Conservation (phyloP, 495 filamentous ascomycete species). For the Peziza echinospora region DNA sequence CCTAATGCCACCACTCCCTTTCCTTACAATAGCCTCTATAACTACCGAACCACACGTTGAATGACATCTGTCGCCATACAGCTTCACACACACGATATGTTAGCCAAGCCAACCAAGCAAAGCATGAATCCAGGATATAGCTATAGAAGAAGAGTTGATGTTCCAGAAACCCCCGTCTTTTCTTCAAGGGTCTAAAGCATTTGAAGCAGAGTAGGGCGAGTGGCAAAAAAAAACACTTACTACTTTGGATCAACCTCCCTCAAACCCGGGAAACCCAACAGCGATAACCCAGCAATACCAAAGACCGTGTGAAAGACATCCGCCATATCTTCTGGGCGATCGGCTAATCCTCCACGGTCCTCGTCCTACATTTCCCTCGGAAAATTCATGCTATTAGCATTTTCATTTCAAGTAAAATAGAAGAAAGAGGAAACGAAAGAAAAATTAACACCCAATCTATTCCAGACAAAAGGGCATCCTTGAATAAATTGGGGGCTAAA, state of each 20-base stretch:
- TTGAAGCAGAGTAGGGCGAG: not conserved
- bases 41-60: conserved; percentile 2
- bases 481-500: no score
- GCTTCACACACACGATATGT: not conserved
- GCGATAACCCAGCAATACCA: conserved; percentile 68
- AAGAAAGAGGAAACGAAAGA: conserved; percentile 17
- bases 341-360: conserved; percentile 65
- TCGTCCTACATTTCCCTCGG: conserved; percentile 46
- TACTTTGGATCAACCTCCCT: conserved; percentile 72
- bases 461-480: no score
- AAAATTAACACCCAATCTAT: no score
- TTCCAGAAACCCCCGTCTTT: no score
- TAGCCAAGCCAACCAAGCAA: no score
- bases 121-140: not conserved
- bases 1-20: no score
- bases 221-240: no score
- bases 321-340: conserved; percentile 80
- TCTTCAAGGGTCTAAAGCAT: no score
- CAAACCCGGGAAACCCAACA: conserved; percentile 54
- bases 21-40: conserved; percentile 1
- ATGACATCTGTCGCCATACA: not conserved
- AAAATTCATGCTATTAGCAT: no score
- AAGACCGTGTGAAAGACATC: conserved; percentile 95
- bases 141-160: not conserved
- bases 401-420: no score